These are phyloP conservation scores for Eimeria necatrix DNA, from an alignment of 169 alveolate genomes.

Conservation along the genomic window DNA sequence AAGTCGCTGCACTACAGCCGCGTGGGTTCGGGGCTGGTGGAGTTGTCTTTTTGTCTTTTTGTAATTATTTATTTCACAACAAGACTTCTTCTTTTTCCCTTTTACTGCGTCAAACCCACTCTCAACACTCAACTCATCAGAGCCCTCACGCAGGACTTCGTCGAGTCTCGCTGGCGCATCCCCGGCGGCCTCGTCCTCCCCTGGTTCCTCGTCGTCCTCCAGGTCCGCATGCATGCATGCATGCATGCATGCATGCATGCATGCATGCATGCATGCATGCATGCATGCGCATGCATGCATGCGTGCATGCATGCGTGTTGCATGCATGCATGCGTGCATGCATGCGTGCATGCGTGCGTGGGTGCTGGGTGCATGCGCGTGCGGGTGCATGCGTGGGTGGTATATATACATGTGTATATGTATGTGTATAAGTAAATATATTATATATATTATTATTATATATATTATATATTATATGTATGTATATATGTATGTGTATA, in stretches of 20 bases:
- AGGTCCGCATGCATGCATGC: background rate
- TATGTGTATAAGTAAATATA: too few relatives aligned
- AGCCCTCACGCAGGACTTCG: slow-evolving; percentile 20
- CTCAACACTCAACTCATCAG: slow-evolving; percentile 17
- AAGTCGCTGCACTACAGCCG: slow-evolving; percentile 59
- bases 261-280: background rate
- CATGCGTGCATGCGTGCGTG: background rate
- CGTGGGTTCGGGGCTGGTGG: slow-evolving; percentile 21
- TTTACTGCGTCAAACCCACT: slow-evolving; percentile 79
- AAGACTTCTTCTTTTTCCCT: slow-evolving; percentile 80
- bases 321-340: too few relatives aligned
- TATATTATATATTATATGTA: background rate
- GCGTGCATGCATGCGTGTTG: too few relatives aligned
- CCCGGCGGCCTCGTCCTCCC: slow-evolving; percentile 81
- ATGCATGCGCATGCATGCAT: too few relatives aligned
- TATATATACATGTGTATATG: too few relatives aligned
- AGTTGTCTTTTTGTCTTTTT: slow-evolving; percentile 45
- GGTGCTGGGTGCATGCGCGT: background rate
- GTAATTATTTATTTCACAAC: slow-evolving; percentile 34
- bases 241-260: background rate
- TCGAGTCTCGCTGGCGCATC: slow-evolving; percentile 24
- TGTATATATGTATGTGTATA: background rate
- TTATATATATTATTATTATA: too few relatives aligned
- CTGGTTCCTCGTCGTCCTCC: slow-evolving; percentile 39
- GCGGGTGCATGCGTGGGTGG: too few relatives aligned